A percentile compares a stretch with the other conserved stretches of the same genome.
phyloP scores from a whole-genome alignment of 139 green algal genomes.

The Yamagishiella unicocca region DNA sequence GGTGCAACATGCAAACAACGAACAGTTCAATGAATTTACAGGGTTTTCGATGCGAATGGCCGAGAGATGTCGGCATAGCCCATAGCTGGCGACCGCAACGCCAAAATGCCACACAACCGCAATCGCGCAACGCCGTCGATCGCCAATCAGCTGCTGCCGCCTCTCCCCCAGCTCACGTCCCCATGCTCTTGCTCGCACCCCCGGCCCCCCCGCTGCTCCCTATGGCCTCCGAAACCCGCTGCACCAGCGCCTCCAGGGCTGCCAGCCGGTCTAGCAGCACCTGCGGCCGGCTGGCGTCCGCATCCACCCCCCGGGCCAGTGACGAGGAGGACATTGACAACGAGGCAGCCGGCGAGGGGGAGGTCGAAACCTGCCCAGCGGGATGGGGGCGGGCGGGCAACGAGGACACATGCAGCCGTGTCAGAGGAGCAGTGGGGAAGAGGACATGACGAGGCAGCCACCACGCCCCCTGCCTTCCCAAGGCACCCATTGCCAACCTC shows the following conservation, averaged over 20 bases:
- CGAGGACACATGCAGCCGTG: not conserved
- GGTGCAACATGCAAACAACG: too few species aligned
- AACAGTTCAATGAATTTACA: too few species aligned
- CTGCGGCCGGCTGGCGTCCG: not conserved
- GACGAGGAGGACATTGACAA: not conserved
- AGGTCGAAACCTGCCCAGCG: not conserved
- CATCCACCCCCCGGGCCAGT: not conserved
- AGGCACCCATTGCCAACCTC: not conserved
- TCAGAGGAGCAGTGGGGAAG: not conserved
- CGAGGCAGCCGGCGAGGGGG: not conserved
- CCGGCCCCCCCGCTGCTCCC: not conserved
- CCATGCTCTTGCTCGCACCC: too few species aligned
- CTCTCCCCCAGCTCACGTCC: too few species aligned
- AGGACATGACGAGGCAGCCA: not conserved
- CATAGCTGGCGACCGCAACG: too few species aligned
- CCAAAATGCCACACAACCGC: too few species aligned
- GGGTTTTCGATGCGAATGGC: too few species aligned
- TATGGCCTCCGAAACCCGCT: constrained; percentile 12
- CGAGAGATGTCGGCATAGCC: too few species aligned
- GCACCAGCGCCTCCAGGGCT: constrained; percentile 29
- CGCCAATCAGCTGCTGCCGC: too few species aligned
- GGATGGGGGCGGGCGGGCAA: not conserved
- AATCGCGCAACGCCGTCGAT: too few species aligned
- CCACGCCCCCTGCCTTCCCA: not conserved
- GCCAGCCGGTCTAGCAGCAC: constrained; percentile 24